Conservation (phyloP, 495 filamentous ascomycete species). For the Staphylotrichum longicolle region DNA sequence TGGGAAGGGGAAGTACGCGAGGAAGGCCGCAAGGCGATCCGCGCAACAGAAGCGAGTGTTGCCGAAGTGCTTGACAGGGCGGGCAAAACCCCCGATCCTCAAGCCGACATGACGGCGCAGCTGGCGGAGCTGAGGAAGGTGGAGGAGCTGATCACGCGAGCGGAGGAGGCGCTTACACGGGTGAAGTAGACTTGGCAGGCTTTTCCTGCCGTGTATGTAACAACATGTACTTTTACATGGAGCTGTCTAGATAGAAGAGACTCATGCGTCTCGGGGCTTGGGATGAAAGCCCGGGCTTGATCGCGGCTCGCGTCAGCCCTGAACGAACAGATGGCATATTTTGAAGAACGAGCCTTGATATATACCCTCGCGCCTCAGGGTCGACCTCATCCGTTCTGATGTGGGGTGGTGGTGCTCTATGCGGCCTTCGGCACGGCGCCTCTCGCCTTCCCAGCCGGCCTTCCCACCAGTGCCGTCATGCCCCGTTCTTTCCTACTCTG, state of each 20-base stretch:
- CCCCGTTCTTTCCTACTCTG: not conserved
- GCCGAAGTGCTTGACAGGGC: constrained; percentile 53
- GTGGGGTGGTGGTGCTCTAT: not conserved
- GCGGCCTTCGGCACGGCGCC: not conserved
- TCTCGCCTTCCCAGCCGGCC: not conserved
- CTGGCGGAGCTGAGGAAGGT: constrained; percentile 50
- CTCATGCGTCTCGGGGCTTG: constrained; percentile 1
- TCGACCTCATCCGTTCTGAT: not conserved
- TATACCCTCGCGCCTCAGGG: constrained; percentile 15
- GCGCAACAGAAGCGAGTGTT: constrained; percentile 64
- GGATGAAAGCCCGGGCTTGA: constrained; percentile 1
- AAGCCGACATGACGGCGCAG: constrained; percentile 35
- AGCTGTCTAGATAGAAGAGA: constrained; percentile 30
- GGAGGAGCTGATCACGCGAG: constrained; percentile 53
- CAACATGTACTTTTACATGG: constrained; percentile 26
- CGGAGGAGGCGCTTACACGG: constrained; percentile 32
- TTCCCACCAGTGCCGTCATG: not conserved
- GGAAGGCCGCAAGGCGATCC: constrained; percentile 70
- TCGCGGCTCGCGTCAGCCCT: constrained; percentile 16
- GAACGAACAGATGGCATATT: constrained; percentile 15
- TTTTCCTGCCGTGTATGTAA: constrained; percentile 16
- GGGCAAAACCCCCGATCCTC: constrained; percentile 24
- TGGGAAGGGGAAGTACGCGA: constrained; percentile 81
- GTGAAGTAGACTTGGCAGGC: constrained; percentile 26
- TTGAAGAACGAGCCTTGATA: constrained; percentile 14